phyloP scores from a whole-genome alignment of 306 rosid genomes.

The Potentilla sterilis region DNA sequence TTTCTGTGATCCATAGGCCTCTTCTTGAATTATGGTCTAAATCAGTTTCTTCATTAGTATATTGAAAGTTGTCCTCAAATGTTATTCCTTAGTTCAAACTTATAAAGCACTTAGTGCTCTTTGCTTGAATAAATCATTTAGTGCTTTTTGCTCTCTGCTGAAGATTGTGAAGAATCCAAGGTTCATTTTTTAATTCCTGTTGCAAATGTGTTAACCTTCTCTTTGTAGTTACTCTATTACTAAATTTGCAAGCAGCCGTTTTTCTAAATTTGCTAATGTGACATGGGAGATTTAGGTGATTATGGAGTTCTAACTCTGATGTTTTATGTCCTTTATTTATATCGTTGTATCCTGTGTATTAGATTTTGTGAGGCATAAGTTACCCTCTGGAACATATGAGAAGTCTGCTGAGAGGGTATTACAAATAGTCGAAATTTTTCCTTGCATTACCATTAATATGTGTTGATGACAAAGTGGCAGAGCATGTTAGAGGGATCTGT shows the following conservation, averaged over 20 bases:
- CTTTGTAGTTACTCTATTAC: neutral
- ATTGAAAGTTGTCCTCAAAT: neutral
- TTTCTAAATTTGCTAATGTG: neutral
- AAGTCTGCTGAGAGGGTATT: neutral
- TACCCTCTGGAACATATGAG: neutral
- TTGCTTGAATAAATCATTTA: neutral
- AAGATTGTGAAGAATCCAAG: neutral
- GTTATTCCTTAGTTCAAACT: neutral
- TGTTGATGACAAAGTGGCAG: neutral
- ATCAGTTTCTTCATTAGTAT: neutral
- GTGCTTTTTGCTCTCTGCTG: neutral
- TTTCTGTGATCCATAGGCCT: neutral
- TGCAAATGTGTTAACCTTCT: neutral
- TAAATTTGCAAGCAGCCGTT: neutral
- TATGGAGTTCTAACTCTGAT: slow-evolving; percentile 5
- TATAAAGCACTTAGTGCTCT: neutral
- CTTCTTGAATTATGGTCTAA: neutral
- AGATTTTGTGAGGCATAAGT: neutral
- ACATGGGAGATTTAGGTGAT: neutral
- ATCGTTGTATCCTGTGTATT: neutral
- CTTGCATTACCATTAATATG: neutral
- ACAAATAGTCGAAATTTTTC: neutral
- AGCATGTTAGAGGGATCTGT: neutral
- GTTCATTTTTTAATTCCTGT: neutral
- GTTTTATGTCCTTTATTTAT: neutral